Evolutionary conservation across 1,284 basidiomycete species (phyloP).

Genomic region (Cryptococcus hybrid): DNA sequence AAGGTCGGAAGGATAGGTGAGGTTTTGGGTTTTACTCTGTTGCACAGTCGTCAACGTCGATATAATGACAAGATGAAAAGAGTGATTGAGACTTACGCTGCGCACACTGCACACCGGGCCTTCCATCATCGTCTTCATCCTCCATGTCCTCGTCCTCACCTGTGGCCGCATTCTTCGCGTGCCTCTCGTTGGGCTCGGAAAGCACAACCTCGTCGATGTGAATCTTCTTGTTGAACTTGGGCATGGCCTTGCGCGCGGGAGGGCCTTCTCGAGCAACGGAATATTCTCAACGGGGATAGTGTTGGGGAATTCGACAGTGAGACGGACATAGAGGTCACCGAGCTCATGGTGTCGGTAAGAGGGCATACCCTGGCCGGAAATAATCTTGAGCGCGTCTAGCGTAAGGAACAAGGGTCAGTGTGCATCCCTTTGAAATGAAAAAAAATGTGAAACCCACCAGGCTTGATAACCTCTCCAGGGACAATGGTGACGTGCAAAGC

Average conservation of each 20-base stretch:
- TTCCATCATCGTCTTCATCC: conserved; percentile 54
- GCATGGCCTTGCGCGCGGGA: conserved; percentile 71
- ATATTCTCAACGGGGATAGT: conserved; percentile 67
- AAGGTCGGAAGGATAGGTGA: not conserved
- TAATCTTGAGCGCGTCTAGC: conserved; percentile 81
- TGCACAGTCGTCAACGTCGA: not conserved
- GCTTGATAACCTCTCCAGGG: conserved; percentile 91
- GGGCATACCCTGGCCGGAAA: conserved; percentile 96
- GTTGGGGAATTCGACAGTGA: conserved; percentile 89
- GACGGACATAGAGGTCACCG: conserved; percentile 88
- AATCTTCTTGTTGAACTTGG: conserved; percentile 66
- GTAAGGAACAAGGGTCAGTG: conserved; percentile 7
- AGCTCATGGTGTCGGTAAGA: conserved; percentile 96
- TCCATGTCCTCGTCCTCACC: conserved; percentile 70
- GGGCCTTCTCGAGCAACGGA: conserved; percentile 76
- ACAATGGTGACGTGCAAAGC: conserved; percentile 79
- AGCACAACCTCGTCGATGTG: conserved; percentile 83
- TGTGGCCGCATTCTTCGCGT: conserved; percentile 57
- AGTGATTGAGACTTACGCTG: conserved; percentile 46
- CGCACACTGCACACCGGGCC: conserved; percentile 54
- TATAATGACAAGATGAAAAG: not conserved
- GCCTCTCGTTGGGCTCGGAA: conserved; percentile 75
- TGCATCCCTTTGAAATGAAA: not conserved
- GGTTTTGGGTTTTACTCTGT: conserved; percentile 2
- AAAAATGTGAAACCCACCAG: conserved; percentile 59